A percentile compares a stretch with the other conserved stretches of the same genome.
phyloP scores from a whole-genome alignment of 768 basidiomycete genomes.

The Suillus subluteus region DNA sequence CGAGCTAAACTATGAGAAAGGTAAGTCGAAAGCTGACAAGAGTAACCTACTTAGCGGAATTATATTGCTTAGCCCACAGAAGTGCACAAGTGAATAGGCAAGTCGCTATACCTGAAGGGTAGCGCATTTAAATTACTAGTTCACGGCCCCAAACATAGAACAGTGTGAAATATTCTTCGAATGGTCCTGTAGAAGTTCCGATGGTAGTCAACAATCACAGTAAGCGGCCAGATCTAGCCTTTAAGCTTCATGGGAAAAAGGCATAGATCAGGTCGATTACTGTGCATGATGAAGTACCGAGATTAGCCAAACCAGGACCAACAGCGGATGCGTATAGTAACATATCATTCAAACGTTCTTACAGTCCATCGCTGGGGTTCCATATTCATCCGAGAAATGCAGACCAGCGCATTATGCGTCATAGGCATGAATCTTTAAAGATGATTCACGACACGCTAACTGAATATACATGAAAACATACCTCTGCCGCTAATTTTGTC shows the following conservation, averaged over 20 bases:
- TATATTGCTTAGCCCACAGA: not conserved
- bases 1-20: not conserved
- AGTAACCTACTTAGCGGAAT: not conserved
- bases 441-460: not conserved
- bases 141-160: not conserved
- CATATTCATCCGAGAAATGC: not conserved
- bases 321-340: not conserved
- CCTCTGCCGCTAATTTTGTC: conserved; percentile 66
- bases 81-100: not conserved
- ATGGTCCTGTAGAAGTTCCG: not conserved
- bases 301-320: not conserved
- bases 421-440: conserved; percentile 2
- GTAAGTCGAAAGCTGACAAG: not conserved
- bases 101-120: not conserved
- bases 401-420: not conserved
- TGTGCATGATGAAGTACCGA: not conserved
- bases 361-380: not conserved
- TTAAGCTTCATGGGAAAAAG: not conserved
- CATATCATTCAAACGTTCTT: not conserved
- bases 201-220: not conserved
- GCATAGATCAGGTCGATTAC: not conserved
- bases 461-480: conserved; percentile 32
- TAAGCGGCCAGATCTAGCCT: not conserved
- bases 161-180: not conserved
- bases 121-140: not conserved